These are phyloP conservation scores for Tolypocladium cylindrosporum DNA, from an alignment of 2,329 filamentous ascomycete genomes.

Conservation along the genomic window DNA sequence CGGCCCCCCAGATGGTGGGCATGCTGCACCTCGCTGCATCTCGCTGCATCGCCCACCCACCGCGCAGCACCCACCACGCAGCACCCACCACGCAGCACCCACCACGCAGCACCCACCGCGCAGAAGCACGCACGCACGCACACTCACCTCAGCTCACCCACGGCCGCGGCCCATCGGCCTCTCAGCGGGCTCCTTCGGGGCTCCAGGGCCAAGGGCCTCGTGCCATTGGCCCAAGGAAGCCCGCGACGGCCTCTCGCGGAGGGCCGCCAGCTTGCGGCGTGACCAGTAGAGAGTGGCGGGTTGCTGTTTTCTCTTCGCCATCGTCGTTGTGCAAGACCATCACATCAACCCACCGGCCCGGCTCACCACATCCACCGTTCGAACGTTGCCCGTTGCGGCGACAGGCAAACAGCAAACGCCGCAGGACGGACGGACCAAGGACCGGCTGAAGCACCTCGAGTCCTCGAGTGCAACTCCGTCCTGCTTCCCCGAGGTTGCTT, in stretches of 20 bases:
- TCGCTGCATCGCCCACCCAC: conserved; percentile 1
- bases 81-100: not conserved
- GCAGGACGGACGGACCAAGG: not conserved
- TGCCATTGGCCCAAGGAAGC: not conserved
- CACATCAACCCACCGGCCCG: not conserved
- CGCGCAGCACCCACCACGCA: not conserved
- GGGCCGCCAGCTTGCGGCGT: not conserved
- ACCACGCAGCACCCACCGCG: not conserved
- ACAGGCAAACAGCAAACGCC: not conserved
- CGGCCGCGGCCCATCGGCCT: not conserved
- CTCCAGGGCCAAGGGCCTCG: not conserved
- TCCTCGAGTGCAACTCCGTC: not conserved
- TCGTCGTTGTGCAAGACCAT: not conserved
- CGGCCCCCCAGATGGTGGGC: not conserved
- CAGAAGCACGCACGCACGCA: not conserved
- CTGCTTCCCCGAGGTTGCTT: not conserved
- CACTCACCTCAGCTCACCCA: not conserved
- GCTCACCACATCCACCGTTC: not conserved
- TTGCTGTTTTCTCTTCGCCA: not conserved
- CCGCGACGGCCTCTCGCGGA: not conserved
- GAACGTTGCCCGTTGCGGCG: not conserved
- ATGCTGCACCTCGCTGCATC: conserved; percentile 12
- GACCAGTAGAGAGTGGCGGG: not conserved
- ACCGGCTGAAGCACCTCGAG: not conserved
- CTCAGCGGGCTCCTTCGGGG: not conserved